Percentiles rank a stretch among this genome's conserved stretches.
Evolutionary conservation across 2,329 filamentous ascomycete species (phyloP).

Genomic region (Colletotrichum euphorbiae): DNA sequence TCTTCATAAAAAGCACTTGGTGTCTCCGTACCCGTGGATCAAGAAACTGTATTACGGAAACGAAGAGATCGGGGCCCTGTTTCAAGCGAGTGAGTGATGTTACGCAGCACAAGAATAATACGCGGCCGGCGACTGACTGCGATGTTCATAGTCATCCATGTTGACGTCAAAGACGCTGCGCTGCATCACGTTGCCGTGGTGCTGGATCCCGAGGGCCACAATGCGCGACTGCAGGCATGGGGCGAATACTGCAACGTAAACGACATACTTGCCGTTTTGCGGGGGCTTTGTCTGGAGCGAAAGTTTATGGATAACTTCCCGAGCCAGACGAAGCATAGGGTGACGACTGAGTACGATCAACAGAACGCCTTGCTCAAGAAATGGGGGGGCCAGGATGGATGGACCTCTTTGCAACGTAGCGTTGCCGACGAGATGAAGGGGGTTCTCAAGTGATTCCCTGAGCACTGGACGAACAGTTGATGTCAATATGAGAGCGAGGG

Average conservation of each 20-base stretch:
- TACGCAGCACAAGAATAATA: accelerated
- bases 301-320: neutral
- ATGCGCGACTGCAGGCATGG: neutral
- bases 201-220: neutral
- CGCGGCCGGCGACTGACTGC: neutral
- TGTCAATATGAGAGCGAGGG: too few species aligned
- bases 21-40: neutral
- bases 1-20: neutral
- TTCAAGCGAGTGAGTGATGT: neutral
- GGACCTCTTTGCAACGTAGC: neutral
- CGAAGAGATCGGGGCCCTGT: neutral
- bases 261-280: neutral
- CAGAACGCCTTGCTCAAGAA: neutral
- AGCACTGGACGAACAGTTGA: neutral
- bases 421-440: neutral
- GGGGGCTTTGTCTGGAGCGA: neutral
- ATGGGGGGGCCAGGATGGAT: neutral
- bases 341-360: neutral
- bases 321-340: neutral
- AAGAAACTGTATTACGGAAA: conserved; percentile 5
- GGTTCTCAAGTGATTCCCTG: neutral
- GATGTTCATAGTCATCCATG: neutral
- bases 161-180: neutral
- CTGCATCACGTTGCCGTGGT: neutral
- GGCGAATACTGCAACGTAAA: conserved; percentile 2